These are phyloP conservation scores for Xylaria sp. DNA, from an alignment of 2,329 filamentous ascomycete genomes.

Conservation along the genomic window DNA sequence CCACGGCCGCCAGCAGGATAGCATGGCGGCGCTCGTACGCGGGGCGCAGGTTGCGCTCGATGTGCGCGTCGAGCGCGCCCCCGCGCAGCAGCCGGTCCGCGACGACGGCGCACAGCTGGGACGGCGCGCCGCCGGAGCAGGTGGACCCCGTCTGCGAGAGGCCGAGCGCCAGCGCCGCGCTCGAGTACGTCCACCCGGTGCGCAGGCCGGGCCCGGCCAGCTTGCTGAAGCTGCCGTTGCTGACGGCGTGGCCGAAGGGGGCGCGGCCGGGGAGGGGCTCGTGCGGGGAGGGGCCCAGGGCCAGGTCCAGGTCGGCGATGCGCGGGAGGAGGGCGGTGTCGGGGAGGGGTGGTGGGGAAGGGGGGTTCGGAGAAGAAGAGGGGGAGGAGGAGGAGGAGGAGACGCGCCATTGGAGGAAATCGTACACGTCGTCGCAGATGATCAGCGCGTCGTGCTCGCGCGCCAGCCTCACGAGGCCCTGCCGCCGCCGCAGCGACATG, in stretches of 20 bases:
- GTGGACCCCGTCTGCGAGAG: conserved; percentile 57
- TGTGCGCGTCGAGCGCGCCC: conserved; percentile 48
- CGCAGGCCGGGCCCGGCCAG: conserved; percentile 78
- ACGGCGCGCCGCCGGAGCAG: conserved; percentile 60
- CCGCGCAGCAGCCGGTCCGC: conserved; percentile 51
- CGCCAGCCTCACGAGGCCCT: conserved; percentile 73
- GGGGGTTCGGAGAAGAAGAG: neutral
- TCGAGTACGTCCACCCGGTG: conserved; percentile 86
- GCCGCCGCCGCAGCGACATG: conserved; percentile 70
- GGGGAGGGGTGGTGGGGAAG: neutral
- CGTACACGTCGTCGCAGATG: conserved; percentile 90
- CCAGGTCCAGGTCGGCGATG: conserved; percentile 76
- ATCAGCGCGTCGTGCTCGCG: conserved; percentile 80
- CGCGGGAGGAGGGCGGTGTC: conserved; percentile 66
- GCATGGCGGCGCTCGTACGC: conserved; percentile 49
- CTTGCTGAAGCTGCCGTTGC: conserved; percentile 91
- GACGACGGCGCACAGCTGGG: conserved; percentile 56
- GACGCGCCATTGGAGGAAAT: conserved; percentile 77
- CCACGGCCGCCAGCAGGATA: conserved; percentile 61
- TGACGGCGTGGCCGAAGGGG: conserved; percentile 81
- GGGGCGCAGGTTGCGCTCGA: conserved; percentile 47
- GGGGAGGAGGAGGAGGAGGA: conserved; percentile 3
- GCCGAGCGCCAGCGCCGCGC: conserved; percentile 35
- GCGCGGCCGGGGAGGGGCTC: conserved; percentile 34
- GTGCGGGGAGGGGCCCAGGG: conserved; percentile 56